Evolutionary conservation across 106 monocot species (phyloP).

Genomic region (Acorus calamus): DNA sequence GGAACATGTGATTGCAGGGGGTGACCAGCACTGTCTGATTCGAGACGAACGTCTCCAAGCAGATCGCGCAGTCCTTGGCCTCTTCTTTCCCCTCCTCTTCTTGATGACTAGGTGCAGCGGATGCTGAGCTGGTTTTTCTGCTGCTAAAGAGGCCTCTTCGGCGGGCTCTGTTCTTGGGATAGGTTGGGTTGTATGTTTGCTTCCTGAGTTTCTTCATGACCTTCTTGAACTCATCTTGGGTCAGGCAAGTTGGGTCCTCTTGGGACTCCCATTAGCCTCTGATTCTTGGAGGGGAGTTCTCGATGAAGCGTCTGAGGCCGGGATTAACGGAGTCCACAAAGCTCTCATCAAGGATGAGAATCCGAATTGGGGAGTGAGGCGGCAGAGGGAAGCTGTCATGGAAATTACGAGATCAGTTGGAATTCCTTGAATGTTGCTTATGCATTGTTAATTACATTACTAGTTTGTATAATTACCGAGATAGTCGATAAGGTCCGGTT

Average conservation of each 20-base stretch:
- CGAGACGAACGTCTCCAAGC: constrained; percentile 42
- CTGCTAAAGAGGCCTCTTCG: constrained; percentile 28
- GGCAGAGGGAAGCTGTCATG: constrained; percentile 42
- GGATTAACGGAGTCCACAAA: constrained; percentile 26
- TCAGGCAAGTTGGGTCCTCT: constrained; percentile 30
- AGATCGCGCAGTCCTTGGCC: constrained; percentile 35
- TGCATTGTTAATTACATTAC: not conserved
- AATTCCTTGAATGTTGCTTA: not conserved
- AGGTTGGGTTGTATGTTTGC: constrained; percentile 30
- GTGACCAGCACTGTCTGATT: constrained; percentile 45
- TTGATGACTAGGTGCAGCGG: not conserved
- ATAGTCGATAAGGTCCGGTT: constrained; percentile 37
- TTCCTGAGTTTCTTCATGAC: constrained; percentile 55
- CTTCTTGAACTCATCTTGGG: constrained; percentile 46
- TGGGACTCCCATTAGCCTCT: constrained; percentile 16
- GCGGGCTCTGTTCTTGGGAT: constrained; percentile 14
- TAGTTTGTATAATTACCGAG: constrained; percentile 19
- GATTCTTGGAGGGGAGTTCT: constrained; percentile 44
- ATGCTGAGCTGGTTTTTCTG: not conserved
- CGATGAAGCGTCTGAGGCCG: constrained; percentile 36
- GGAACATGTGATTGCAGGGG: constrained; percentile 74
- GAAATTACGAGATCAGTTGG: not conserved
- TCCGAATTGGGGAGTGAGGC: constrained; percentile 29
- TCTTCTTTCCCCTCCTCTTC: constrained; percentile 12
- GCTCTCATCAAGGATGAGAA: constrained; percentile 23